These are phyloP conservation scores for Psilocybe cubensis DNA, from an alignment of 768 basidiomycete species.

Conservation along the genomic window DNA sequence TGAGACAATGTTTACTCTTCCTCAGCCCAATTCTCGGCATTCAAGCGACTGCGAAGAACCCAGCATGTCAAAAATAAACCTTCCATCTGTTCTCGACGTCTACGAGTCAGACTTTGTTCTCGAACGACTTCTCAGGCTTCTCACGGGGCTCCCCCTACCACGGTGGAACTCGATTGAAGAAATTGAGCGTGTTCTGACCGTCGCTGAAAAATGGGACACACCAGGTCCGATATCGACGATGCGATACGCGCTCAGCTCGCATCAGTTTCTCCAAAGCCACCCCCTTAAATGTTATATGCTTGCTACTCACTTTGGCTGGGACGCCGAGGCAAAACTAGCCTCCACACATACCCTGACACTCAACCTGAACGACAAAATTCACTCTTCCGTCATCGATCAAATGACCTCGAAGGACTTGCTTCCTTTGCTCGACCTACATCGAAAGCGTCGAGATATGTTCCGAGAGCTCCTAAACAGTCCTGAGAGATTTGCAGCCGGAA, in stretches of 20 bases:
- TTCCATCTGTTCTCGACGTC: constrained; percentile 29
- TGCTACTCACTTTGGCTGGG: constrained; percentile 66
- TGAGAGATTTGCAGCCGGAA: constrained; percentile 59
- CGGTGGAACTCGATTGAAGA: constrained; percentile 52
- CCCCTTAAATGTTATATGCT: constrained; percentile 58
- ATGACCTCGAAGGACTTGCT: constrained; percentile 57
- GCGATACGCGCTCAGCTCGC: constrained; percentile 52
- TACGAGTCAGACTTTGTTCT: constrained; percentile 49
- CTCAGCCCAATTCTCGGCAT: constrained; percentile 35
- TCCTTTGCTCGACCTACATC: constrained; percentile 60
- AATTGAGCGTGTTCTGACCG: constrained; percentile 56
- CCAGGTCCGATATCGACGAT: constrained; percentile 61
- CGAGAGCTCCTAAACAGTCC: constrained; percentile 56
- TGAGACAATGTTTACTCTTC: constrained; percentile 62
- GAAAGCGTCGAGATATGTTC: constrained; percentile 53
- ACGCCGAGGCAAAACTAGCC: constrained; percentile 56
- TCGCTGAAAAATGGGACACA: constrained; percentile 76
- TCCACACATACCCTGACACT: constrained; percentile 60
- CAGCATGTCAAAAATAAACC: background rate
- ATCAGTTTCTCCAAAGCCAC: constrained; percentile 44
- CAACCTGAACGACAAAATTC: constrained; percentile 44
- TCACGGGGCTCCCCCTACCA: constrained; percentile 56
- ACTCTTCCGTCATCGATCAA: constrained; percentile 48
- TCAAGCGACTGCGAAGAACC: constrained; percentile 1
- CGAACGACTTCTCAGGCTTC: constrained; percentile 58